Evolutionary conservation across 208 protist genomes (phyloP).

Genomic region (Acanthamoeba royreba): DNA sequence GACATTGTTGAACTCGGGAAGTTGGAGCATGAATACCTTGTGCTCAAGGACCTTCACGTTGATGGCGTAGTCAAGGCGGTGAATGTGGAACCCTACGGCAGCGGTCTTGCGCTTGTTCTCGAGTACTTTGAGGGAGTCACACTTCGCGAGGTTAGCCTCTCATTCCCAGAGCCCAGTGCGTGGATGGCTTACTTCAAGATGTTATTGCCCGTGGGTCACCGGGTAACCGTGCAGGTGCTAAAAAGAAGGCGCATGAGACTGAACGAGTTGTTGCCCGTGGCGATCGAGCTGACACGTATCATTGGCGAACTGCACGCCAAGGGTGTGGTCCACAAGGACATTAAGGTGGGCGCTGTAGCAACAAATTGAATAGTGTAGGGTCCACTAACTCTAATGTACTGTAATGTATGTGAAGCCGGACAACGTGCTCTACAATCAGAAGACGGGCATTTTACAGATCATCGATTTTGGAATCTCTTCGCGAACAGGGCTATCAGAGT

Average conservation of each 20-base stretch:
- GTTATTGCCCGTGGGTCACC: background rate
- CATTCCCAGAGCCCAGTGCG: background rate
- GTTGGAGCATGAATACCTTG: constrained; percentile 11
- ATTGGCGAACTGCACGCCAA: constrained; percentile 21
- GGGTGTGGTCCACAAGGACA: constrained; percentile 39
- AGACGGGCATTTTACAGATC: background rate
- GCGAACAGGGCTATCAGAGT: background rate
- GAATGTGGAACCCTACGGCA: background rate
- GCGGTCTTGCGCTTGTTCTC: constrained; percentile 10
- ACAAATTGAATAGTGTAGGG: no score
- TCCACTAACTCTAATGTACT: no score
- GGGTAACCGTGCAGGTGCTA: background rate
- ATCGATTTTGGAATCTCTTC: constrained; percentile 38
- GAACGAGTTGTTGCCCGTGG: background rate
- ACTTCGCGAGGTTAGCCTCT: background rate
- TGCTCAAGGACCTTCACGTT: constrained; percentile 21
- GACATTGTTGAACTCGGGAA: background rate
- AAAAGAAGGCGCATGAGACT: background rate
- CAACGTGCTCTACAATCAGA: constrained; percentile 4
- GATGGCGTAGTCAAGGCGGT: constrained; percentile 13
- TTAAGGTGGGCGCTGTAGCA: no score
- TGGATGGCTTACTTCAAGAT: background rate
- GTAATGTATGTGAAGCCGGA: no score
- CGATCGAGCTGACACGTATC: background rate
- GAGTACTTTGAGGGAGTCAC: background rate